phyloP scores from a whole-genome alignment of 1,139 yeast species.

The Komagataea norvegica region DNA sequence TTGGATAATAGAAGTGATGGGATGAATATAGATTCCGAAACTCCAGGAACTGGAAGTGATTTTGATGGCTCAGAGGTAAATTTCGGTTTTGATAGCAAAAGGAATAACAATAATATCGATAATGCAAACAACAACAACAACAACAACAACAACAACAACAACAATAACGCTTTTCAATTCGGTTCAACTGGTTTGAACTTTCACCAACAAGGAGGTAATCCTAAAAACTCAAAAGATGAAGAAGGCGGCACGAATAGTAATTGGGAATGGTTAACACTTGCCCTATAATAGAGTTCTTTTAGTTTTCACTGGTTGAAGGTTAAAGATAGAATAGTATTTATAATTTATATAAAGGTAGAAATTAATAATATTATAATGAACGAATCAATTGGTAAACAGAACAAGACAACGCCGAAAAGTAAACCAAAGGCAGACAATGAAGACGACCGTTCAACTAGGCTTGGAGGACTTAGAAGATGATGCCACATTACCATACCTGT shows the following conservation, averaged over 20 bases:
- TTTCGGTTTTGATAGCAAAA: neutral
- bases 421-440: no score
- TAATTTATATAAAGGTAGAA: no score
- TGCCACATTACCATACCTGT: constrained; percentile 12
- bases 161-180: constrained; percentile 11
- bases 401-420: no score
- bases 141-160: neutral
- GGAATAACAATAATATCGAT: neutral
- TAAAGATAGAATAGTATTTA: neutral
- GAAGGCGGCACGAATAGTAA: constrained; percentile 20
- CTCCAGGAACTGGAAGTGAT: constrained; percentile 4
- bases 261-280: constrained; percentile 28
- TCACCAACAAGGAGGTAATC: constrained; percentile 3
- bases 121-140: neutral
- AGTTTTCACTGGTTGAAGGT: constrained; percentile 4
- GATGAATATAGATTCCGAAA: constrained; percentile 6
- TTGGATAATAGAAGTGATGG: neutral
- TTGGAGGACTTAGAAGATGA: constrained; percentile 7
- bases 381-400: neutral
- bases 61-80: constrained; percentile 4
- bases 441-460: neutral
- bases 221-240: constrained; percentile 8
- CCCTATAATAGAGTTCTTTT: constrained; percentile 14
- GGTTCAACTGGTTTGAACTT: constrained; percentile 11
- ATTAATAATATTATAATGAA: no score